Base-by-base conservation (phyloP, 2,329 filamentous ascomycete genomes). In the Aspergillus nomiae region DNA sequence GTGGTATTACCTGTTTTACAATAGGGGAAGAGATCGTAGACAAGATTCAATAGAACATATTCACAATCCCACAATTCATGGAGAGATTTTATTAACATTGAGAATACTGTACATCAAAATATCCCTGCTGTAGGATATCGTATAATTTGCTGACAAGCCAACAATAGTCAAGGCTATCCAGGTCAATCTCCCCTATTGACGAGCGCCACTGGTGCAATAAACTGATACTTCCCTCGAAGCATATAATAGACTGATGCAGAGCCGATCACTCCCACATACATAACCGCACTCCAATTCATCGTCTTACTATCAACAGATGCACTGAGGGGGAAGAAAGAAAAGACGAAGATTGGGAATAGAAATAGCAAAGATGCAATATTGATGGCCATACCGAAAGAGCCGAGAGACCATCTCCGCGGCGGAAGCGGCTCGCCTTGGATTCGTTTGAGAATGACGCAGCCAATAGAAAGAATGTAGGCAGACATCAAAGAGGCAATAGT, bases 251-350 rank as follows among this genome's bases (percentile, higher is more conserved):
- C 59, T 4, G 80, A 72, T 2, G 81, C 79, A 36, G 83, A 78
- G 8, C 76, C 67, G 19, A 83, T 71, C 24, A 83, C 73, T 6
- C 74, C 75, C n/a, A 77, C 76, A 60, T 81, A 84, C 69, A 84
- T 82, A 1, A 74, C 69, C 48, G 79, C 73, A 43, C 77, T 78
- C 81, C 81, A 84, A 64, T 84, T 84, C 80, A 84, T 83, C 6
- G 76, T 76, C 58, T 70, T 64, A 10, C 67, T 63, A 11, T 69
- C 68, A 28, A 80, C 78, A 4, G 70, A 65, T 11, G 70, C 74
- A 0, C 67, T 68, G 14, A 73, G 65, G 0, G 82, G 82, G 65
- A 84, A 84, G 63, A 83, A 83, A 0, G 75, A 69, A 60, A 84
- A 82, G 1, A 81, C 59, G 36, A 81, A 80, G 3, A 79, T 70